Conservation (phyloP, 2,329 filamentous ascomycete genomes). For the Apiospora saccharicola region DNA sequence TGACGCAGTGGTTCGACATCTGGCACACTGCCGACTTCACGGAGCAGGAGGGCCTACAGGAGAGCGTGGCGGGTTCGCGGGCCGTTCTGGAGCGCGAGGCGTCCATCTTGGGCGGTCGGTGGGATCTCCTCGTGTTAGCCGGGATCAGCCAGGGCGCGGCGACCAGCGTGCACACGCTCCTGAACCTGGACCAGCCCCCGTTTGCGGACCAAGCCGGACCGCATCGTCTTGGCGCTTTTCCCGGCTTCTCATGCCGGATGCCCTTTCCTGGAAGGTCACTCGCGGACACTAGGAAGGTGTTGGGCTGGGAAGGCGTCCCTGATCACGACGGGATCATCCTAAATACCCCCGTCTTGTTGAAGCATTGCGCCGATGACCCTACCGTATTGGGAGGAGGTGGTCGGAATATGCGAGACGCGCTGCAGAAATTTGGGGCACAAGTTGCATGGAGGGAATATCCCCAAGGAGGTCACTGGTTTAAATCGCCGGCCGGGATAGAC, state of each 20-base stretch:
- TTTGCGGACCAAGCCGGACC: conserved; percentile 25
- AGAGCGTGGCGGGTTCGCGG: conserved; percentile 45
- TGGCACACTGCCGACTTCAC: conserved; percentile 50
- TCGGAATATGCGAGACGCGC: conserved; percentile 43
- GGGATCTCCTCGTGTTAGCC: conserved; percentile 49
- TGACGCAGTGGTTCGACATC: conserved; percentile 60
- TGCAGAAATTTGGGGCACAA: conserved; percentile 47
- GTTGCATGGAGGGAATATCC: conserved; percentile 53
- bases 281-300: conserved; percentile 26
- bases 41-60: conserved; percentile 53
- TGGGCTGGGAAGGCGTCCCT: conserved; percentile 36
- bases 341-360: conserved; percentile 53
- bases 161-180: conserved; percentile 40
- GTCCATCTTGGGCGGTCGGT: conserved; percentile 43
- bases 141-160: conserved; percentile 57
- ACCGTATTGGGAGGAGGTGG: conserved; percentile 49
- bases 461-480: conserved; percentile 54
- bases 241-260: conserved; percentile 37
- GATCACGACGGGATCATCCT: conserved; percentile 40
- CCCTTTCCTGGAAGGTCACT: conserved; percentile 36
- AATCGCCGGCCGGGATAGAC: conserved; percentile 52
- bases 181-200: conserved; percentile 32
- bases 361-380: conserved; percentile 55
- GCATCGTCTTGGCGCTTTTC: conserved; percentile 34
- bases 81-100: conserved; percentile 47